Evolutionary conservation across 805 yeast species (phyloP), one percentile per base, ranked within the genome.

Genomic region (Saturnispora diversa): DNA sequence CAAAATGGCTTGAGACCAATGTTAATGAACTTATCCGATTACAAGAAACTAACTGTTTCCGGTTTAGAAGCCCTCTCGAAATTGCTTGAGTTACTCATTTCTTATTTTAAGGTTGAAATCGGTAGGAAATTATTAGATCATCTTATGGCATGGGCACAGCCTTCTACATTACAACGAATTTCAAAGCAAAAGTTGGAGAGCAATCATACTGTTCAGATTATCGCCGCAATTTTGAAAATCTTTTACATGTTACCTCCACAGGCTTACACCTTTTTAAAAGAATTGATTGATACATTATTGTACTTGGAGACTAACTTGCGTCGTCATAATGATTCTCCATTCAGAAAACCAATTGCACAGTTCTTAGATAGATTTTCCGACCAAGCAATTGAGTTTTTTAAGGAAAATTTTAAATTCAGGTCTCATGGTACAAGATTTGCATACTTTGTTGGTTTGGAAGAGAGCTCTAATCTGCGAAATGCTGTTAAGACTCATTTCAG

Each of bases 1-100:
- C 99, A 94, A 59, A 86, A 81, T 56, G 97, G 98, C 0, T 67
- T 92, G 38, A 75, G 95, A 45, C 99, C 99, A 2, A 87, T 92
- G 83, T 64, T 92, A 46, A 84, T 90, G 88, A 90, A 90, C 51
- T 66, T 92, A 23, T 85, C 97, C 0, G 98, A 92, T 53, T 95
- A 87, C 59, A 86, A 86, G 59, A 81, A 90, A 43, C 65, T 92
- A 36, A 84, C 95, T 0, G 92, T 85, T 1, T 73, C 85, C 2
- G 96, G 97, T 2, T 66, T 92, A 15, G 95, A 90, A 54, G 96
- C 97, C 0, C 66, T 92, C 17, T 94, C 97, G 0, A 68, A 94
- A 32, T 67, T 92, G 24, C 67, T 92, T 31, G 96, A 90, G 54
- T 66, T 94, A 17, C 66, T 92, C 49, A 87, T 90, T 26, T 85